phyloP scores from a whole-genome alignment of 2,329 filamentous ascomycete species.

The Aspergillus sp. region DNA sequence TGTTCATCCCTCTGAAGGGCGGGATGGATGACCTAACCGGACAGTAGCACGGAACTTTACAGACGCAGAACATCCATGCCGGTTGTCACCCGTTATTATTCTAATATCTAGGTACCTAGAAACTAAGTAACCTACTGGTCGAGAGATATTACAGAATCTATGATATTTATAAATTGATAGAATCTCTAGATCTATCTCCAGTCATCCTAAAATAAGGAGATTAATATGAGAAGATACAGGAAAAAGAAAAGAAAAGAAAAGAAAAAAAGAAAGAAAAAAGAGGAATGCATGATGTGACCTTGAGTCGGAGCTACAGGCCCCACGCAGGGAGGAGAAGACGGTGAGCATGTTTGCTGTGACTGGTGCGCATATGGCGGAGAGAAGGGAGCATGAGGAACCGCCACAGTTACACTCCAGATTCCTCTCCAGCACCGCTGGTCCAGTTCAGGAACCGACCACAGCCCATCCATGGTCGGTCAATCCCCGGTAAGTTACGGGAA shows the following conservation, averaged over 20 bases:
- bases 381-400: neutral
- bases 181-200: too few species aligned
- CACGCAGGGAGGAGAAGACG: conserved; percentile 15
- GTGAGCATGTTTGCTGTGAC: conserved; percentile 14
- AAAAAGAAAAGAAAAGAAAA: neutral
- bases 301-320: conserved; percentile 9
- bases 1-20: neutral
- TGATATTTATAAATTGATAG: too few species aligned
- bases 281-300: conserved; percentile 17
- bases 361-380: too few species aligned
- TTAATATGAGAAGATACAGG: too few species aligned
- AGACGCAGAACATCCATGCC: neutral
- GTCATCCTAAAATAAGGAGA: too few species aligned
- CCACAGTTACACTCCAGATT: neutral
- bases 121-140: too few species aligned
- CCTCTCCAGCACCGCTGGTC: too few species aligned
- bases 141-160: too few species aligned
- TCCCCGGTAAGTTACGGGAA: conserved; percentile 15
- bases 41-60: conserved; percentile 1
- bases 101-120: too few species aligned
- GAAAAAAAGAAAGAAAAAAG: neutral
- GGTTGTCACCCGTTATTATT: neutral
- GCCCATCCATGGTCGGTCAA: conserved; percentile 9
- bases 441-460: neutral
- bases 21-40: neutral